Percentiles rank a stretch among this genome's conserved stretches.
phyloP scores from a whole-genome alignment of 176 grass and related monocot genomes.

The Cocos nucifera region DNA sequence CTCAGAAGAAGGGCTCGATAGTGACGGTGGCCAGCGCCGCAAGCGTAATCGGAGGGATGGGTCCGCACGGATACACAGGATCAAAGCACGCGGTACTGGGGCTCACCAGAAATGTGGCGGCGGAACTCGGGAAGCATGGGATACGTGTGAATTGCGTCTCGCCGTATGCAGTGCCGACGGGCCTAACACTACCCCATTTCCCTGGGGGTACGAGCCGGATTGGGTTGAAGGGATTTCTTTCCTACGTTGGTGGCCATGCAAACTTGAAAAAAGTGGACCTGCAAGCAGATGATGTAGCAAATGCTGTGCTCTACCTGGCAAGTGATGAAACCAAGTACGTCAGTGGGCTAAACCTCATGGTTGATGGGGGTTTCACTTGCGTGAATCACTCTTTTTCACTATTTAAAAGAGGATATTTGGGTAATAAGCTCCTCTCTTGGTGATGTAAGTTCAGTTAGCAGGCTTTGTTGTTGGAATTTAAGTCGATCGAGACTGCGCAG shows the following conservation, averaged over 20 bases:
- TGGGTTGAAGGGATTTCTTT: conserved; percentile 24
- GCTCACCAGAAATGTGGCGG: conserved; percentile 61
- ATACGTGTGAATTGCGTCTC: conserved; percentile 87
- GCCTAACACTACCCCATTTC: conserved; percentile 39
- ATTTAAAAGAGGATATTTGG: conserved; percentile 28
- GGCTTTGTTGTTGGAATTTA: too few species aligned
- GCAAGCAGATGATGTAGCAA: conserved; percentile 38
- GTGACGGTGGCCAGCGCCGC: conserved; percentile 50
- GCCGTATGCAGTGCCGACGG: conserved; percentile 48
- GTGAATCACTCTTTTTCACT: conserved; percentile 27
- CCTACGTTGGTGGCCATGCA: conserved; percentile 27
- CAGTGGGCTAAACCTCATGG: conserved; percentile 50
- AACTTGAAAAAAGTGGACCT: conserved; percentile 68
- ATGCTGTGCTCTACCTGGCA: conserved; percentile 66
- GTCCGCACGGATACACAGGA: conserved; percentile 61
- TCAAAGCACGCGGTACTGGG: conserved; percentile 69
- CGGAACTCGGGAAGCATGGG: conserved; percentile 60
- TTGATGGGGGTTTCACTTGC: conserved; percentile 44
- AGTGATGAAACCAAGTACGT: conserved; percentile 60
- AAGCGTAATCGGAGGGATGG: conserved; percentile 40
- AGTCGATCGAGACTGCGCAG: too few species aligned
- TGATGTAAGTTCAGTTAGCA: too few species aligned
- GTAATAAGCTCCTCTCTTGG: too few species aligned
- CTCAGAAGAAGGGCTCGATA: conserved; percentile 43
- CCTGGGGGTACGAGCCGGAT: conserved; percentile 18